Conservation (phyloP, 2,329 filamentous ascomycete species). For the Capronia americana region DNA sequence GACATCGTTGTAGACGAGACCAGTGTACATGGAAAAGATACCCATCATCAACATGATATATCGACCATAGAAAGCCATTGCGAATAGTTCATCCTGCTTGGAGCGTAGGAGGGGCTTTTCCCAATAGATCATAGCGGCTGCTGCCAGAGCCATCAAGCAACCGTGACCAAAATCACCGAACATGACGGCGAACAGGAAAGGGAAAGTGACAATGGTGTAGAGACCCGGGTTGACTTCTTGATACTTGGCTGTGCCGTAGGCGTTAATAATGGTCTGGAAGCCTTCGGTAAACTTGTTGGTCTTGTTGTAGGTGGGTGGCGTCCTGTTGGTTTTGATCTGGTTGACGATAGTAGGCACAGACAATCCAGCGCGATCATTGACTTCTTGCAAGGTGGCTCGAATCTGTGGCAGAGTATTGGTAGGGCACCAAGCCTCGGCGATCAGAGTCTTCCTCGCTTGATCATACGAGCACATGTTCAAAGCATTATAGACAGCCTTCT, state of each 20-base stretch:
- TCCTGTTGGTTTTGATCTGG: constrained; percentile 96
- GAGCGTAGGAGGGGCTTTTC: constrained; percentile 81
- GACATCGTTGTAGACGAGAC: constrained; percentile 95
- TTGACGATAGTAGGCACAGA: constrained; percentile 99
- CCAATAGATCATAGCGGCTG: constrained; percentile 93
- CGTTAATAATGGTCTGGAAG: constrained; percentile 98
- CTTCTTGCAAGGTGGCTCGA: constrained; percentile 91
- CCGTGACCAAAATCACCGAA: constrained; percentile 98
- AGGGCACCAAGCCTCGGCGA: constrained; percentile 97
- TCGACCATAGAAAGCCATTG: constrained; percentile 98
- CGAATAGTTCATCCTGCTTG: constrained; percentile 96
- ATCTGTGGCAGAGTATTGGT: constrained; percentile 88
- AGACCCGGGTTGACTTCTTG: constrained; percentile 95
- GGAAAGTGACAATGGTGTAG: constrained; percentile 95
- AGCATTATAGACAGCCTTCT: constrained; percentile 96
- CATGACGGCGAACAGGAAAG: constrained; percentile 99
- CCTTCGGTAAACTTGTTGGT: constrained; percentile 98
- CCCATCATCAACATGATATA: constrained; percentile 99
- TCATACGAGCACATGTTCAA: constrained; percentile 98
- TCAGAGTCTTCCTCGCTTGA: constrained; percentile 90
- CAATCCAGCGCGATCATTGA: constrained; percentile 92
- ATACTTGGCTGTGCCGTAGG: constrained; percentile 97
- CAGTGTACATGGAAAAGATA: constrained; percentile 94
- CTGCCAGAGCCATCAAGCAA: constrained; percentile 81
- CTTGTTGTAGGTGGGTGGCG: constrained; percentile 94